phyloP scores from a whole-genome alignment of 768 basidiomycete genomes.

The Boletus reticuloceps region DNA sequence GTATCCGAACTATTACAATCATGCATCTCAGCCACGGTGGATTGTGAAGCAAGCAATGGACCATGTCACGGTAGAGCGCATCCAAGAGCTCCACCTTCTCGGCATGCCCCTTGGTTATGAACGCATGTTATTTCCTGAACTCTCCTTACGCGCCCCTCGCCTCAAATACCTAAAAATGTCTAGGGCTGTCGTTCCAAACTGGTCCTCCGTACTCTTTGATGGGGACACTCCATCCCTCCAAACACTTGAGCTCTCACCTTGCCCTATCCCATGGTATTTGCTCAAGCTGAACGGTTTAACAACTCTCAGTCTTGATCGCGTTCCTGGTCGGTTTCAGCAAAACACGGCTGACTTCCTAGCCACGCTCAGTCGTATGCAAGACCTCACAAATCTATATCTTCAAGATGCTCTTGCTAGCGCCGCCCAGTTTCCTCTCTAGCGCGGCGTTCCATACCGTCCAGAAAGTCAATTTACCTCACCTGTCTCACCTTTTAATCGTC shows the following conservation, averaged over 20 bases:
- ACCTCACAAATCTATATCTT: conserved; percentile 33
- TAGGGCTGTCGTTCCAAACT: no score
- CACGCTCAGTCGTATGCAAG: conserved; percentile 33
- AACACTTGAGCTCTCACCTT: neutral
- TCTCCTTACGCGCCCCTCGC: neutral
- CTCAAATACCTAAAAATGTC: neutral
- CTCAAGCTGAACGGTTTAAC: conserved; percentile 25
- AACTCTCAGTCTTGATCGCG: conserved; percentile 31
- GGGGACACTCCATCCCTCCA: neutral
- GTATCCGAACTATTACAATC: no score
- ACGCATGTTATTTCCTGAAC: no score
- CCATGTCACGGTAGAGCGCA: neutral
- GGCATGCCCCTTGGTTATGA: no score
- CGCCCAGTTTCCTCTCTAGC: neutral
- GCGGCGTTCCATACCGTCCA: neutral
- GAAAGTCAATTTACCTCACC: neutral
- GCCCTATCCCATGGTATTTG: neutral
- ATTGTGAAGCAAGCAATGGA: neutral
- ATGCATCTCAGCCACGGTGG: no score
- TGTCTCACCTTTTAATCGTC: conserved; percentile 3
- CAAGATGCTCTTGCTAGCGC: conserved; percentile 26
- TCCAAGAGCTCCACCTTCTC: neutral
- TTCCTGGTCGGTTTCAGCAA: conserved; percentile 22
- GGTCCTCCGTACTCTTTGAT: neutral
- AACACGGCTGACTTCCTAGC: conserved; percentile 30